These are phyloP conservation scores for Simplicillium aogashimaense DNA, from an alignment of 2,329 filamentous ascomycete genomes.

Conservation along the genomic window DNA sequence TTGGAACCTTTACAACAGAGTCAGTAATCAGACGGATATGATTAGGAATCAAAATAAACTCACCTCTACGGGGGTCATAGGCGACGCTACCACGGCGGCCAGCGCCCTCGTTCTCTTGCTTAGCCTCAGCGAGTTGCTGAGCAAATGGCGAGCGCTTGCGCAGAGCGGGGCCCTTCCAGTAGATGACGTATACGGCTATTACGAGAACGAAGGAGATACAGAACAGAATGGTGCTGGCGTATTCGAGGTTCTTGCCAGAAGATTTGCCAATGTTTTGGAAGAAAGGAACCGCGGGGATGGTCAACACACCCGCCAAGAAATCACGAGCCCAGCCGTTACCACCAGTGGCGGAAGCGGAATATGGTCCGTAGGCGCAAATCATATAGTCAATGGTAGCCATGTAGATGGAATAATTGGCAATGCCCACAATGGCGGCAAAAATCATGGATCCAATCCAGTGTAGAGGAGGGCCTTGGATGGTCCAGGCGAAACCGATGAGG, in stretches of 20 bases:
- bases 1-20: slow-evolving; percentile 11
- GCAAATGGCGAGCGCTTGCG: slow-evolving; percentile 55
- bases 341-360: slow-evolving; percentile 64
- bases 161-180: slow-evolving; percentile 52
- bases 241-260: slow-evolving; percentile 41
- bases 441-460: slow-evolving; percentile 62
- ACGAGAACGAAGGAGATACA: slow-evolving; percentile 52
- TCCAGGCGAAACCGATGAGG: slow-evolving; percentile 62
- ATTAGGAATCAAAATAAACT: not conserved
- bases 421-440: slow-evolving; percentile 55
- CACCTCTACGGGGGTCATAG: slow-evolving; percentile 11
- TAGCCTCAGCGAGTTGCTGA: slow-evolving; percentile 43
- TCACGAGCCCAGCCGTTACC: slow-evolving; percentile 68
- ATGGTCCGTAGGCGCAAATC: slow-evolving; percentile 63
- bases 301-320: slow-evolving; percentile 62
- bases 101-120: slow-evolving; percentile 16
- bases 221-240: slow-evolving; percentile 55
- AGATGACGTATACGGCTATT: slow-evolving; percentile 54
- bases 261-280: slow-evolving; percentile 43
- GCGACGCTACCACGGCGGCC: slow-evolving; percentile 18
- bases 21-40: slow-evolving; percentile 5
- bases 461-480: slow-evolving; percentile 49
- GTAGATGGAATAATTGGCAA: slow-evolving; percentile 66
- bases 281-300: slow-evolving; percentile 57
- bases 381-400: slow-evolving; percentile 74